Evolutionary conservation across 2,329 filamentous ascomycete species (phyloP).

Genomic region (Fusarium armeniacum): DNA sequence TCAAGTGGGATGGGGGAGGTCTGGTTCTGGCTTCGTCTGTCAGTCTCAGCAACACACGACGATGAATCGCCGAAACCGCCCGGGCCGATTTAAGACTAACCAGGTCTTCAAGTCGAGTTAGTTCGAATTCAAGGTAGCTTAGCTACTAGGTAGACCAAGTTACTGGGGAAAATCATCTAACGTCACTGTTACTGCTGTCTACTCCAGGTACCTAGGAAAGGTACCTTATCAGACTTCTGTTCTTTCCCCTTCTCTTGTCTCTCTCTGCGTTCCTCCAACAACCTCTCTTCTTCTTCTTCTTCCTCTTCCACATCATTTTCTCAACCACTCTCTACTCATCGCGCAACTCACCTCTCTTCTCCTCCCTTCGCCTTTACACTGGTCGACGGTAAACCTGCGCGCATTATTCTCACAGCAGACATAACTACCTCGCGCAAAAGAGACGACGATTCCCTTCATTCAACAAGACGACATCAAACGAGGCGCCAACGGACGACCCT

Average conservation of each 20-base stretch:
- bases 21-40: conserved; percentile 6
- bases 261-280: conserved; percentile 25
- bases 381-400: conserved; percentile 40
- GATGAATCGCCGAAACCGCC: conserved; percentile 50
- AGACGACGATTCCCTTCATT: conserved; percentile 35
- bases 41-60: conserved; percentile 42
- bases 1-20: conserved; percentile 14
- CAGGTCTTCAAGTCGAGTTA: conserved; percentile 13
- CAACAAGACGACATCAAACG: conserved; percentile 35
- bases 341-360: conserved; percentile 9
- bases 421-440: conserved; percentile 22
- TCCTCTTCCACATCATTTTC: conserved; percentile 8
- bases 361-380: conserved; percentile 30
- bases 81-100: conserved; percentile 42
- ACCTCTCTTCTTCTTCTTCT: conserved; percentile 16
- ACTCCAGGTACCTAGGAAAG: neutral
- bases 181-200: conserved; percentile 42
- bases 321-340: conserved; percentile 13
- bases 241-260: conserved; percentile 3
- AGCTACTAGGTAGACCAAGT: neutral
- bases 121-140: conserved; percentile 1
- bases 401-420: conserved; percentile 14
- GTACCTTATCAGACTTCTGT: conserved; percentile 29
- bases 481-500: conserved; percentile 30
- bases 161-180: conserved; percentile 45